Base-by-base conservation (phyloP, 176 grass and related monocot species). In the Tuctoria greenei region DNA sequence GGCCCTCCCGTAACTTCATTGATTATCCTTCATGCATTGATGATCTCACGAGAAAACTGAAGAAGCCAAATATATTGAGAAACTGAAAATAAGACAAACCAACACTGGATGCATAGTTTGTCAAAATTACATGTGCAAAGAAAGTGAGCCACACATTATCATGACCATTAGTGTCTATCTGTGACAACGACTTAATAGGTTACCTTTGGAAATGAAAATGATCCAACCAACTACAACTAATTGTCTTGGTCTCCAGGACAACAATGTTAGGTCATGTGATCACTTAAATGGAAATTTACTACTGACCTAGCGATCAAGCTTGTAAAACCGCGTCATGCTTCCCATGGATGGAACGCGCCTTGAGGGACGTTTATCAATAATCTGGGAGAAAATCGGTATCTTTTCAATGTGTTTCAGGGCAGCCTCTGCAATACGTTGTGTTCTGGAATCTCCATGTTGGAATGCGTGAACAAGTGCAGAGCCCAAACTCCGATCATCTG, bases 371-470 rank as follows among this genome's bases (percentile, higher is more conserved):
- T 86, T 86, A 12, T 79, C 65, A 60, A 83, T 72, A 20, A 87
- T 86, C 28, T 77, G 56, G 35, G 88, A 91, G 40, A 95, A 95
- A 36, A 71, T 63, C 28, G 92, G 88, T 52, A 91, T 52, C 55
- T 86, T 95, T 50, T 79, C 70, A 1, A 91, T 69, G 72, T 91
- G 92, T 83, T 95, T 90, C 69, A 95, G 52, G 20, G 92, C 85
- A 67, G 74, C 80, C 55, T 90, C 88, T 39, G 92, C 92, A 54
- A 91, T 79, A 24, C 90, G 83, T 16, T 31, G 81, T 44, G 88
- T 95, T 64, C 52, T 71, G 37, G 72, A 76, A 78, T 95, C 83
- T 24, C 83, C 88, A 57, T 88, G 59, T 42, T 89, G 86, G 66
- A 95, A 95, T 46, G 92, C 88, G 58, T 85, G 83, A 55, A 90